Evolutionary conservation across 352 stramenopile genomes (phyloP).

Genomic region (Thraustochytrium sp.): DNA sequence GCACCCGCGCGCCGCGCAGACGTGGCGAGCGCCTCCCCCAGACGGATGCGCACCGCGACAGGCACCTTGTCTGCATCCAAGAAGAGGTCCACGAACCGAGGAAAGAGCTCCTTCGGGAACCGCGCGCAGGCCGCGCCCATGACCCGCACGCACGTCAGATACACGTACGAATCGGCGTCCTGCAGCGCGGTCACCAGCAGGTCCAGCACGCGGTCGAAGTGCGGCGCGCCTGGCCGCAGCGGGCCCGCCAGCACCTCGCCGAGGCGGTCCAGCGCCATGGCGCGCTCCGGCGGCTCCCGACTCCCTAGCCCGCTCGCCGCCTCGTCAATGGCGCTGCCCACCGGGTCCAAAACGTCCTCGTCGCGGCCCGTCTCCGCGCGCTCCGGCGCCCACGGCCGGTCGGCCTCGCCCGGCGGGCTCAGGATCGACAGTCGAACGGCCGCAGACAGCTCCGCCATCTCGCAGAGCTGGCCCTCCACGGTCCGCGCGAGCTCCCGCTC

Average conservation of each 20-base stretch:
- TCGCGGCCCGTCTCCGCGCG: neutral
- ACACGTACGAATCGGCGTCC: slow-evolving; percentile 26
- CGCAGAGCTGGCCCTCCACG: too few species aligned
- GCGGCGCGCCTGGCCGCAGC: neutral
- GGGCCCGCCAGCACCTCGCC: neutral
- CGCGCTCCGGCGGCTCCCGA: neutral
- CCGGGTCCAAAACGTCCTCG: neutral
- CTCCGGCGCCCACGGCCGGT: neutral
- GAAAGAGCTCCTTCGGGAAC: neutral
- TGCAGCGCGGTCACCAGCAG: neutral
- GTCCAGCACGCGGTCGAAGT: neutral
- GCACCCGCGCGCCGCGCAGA: neutral
- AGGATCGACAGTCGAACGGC: too few species aligned
- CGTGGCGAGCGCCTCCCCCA: neutral
- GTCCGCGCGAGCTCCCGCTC: too few species aligned
- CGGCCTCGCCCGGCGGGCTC: too few species aligned
- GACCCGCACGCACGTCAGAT: neutral
- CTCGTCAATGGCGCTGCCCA: neutral
- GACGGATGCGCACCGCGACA: neutral
- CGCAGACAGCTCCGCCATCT: too few species aligned
- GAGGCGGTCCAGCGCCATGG: slow-evolving; percentile 21
- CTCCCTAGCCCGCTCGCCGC: neutral
- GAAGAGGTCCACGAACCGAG: slow-evolving; percentile 6
- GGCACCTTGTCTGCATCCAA: neutral
- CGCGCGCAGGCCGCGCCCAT: neutral